These are phyloP conservation scores for Candida methanosorbosa DNA, from an alignment of 805 yeast genomes.

Conservation along the genomic window DNA sequence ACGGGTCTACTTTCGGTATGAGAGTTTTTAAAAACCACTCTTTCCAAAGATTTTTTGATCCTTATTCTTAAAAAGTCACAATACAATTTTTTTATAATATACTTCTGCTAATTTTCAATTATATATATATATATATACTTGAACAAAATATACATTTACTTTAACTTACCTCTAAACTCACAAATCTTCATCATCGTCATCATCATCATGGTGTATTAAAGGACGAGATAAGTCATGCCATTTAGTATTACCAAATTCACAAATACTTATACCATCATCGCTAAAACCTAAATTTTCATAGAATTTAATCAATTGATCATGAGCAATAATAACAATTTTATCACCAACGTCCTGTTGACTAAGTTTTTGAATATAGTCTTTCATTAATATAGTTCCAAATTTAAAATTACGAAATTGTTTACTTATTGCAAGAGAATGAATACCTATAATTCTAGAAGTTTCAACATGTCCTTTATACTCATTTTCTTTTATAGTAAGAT, in stretches of 20 bases:
- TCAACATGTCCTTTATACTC: conserved; percentile 59
- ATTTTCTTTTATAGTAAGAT: conserved; percentile 10
- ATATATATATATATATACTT: not conserved
- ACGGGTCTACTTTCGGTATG: conserved; percentile 49
- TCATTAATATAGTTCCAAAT: conserved; percentile 73
- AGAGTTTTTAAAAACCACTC: conserved; percentile 39
- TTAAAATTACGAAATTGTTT: conserved; percentile 75
- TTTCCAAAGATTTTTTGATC: conserved; percentile 48
- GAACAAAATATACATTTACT: not conserved
- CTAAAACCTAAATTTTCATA: conserved; percentile 77
- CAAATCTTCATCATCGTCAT: conserved; percentile 18
- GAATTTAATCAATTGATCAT: conserved; percentile 59
- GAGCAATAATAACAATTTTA: conserved; percentile 65
- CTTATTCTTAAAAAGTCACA: conserved; percentile 14
- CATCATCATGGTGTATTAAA: conserved; percentile 36
- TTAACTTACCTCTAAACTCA: not conserved
- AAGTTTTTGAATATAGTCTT: conserved; percentile 85
- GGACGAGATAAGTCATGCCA: conserved; percentile 52
- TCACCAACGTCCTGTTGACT: conserved; percentile 83
- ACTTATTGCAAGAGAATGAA: conserved; percentile 74
- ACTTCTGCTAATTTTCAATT: not conserved
- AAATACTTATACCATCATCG: conserved; percentile 55
- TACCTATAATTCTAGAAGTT: conserved; percentile 61
- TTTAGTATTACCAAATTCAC: conserved; percentile 37
- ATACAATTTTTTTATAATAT: not conserved